Evolutionary conservation across 148 eudicot species (phyloP).

Genomic region (Rhododendron mucronatum): DNA sequence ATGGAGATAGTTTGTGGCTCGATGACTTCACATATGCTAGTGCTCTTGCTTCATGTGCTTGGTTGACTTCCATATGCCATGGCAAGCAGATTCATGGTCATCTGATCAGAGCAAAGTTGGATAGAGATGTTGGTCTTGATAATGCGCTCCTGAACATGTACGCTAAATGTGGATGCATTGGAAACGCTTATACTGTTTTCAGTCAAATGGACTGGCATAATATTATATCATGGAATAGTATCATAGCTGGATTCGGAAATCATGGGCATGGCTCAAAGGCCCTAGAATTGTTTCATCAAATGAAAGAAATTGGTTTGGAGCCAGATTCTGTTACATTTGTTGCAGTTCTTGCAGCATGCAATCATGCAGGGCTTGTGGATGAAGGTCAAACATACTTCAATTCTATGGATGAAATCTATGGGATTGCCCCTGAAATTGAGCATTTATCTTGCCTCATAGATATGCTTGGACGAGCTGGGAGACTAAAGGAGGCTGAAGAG

Average conservation of each 20-base stretch:
- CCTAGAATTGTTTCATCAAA: conserved; percentile 31
- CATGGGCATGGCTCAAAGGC: conserved; percentile 43
- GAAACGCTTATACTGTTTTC: conserved; percentile 29
- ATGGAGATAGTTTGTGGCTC: conserved; percentile 17
- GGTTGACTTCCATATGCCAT: conserved; percentile 34
- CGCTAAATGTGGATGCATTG: conserved; percentile 54
- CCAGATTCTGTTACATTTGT: conserved; percentile 56
- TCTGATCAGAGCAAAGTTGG: conserved; percentile 29
- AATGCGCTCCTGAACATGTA: conserved; percentile 62
- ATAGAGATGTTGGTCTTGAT: conserved; percentile 34
- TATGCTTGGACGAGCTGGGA: conserved; percentile 49
- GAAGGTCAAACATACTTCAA: conserved; percentile 38
- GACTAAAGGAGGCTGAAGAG: conserved; percentile 36
- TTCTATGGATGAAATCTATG: conserved; percentile 32
- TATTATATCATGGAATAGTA: conserved; percentile 54
- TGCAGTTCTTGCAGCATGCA: conserved; percentile 48
- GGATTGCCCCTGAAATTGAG: conserved; percentile 32
- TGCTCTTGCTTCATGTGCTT: conserved; percentile 46
- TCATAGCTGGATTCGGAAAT: conserved; percentile 51
- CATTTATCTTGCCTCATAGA: conserved; percentile 61
- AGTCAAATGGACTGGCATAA: conserved; percentile 26
- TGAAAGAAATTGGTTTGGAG: conserved; percentile 32
- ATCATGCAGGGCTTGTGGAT: conserved; percentile 53
- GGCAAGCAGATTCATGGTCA: conserved; percentile 50
- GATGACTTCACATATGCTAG: conserved; percentile 48